Evolutionary conservation across 371 early-diverging fungal genomes (phyloP), one percentile per base, ranked within the genome.

Genomic region (Rhizopus sp.): DNA sequence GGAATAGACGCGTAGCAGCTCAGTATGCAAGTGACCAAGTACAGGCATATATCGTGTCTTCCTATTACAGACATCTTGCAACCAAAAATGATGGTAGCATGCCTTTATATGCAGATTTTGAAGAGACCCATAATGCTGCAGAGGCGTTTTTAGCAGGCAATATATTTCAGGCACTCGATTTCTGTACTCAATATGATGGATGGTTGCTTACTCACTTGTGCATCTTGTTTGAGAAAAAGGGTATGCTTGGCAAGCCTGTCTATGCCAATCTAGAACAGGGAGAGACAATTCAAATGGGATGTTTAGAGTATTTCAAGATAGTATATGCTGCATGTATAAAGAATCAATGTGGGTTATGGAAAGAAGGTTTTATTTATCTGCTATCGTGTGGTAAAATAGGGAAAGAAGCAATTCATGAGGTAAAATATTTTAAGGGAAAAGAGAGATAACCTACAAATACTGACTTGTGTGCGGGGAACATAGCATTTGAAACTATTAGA

Each of bases 161-260:
- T 35, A 15, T 52, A 3, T 41, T 52, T 35, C 3, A 29, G 12
- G 62, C 52, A 2, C 30, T 57, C 15, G 52, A 57, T n/a, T 17
- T 30, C 15, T 33, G 62, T 32, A 13, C 38, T 12, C 16, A 33
- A 8, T 56, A 47, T 23, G 62, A 62, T 34, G 56, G 62, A 57
- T 62, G 62, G 62, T 40, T 56, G 10, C 34, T 62, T 7, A 47
- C 57, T 13, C 62, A 62, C 40, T 41, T 56, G 41, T 10, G 48
- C 3, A 57, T 57, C 31, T 40, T 62, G 15, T 47, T 62, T 4
- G 23, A 33, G 5, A 17, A 23, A 30, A 45, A 57, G 4, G 17
- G 47, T 12, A 47, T 51, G 52, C 6, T 62, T 17, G 40, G 39
- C 31, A 12, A 47, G 10, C 40, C 52, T 8, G 23, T 62, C 5